Evolutionary conservation across 371 early-diverging fungal genomes (phyloP).

Genomic region (Mortierella sp.): DNA sequence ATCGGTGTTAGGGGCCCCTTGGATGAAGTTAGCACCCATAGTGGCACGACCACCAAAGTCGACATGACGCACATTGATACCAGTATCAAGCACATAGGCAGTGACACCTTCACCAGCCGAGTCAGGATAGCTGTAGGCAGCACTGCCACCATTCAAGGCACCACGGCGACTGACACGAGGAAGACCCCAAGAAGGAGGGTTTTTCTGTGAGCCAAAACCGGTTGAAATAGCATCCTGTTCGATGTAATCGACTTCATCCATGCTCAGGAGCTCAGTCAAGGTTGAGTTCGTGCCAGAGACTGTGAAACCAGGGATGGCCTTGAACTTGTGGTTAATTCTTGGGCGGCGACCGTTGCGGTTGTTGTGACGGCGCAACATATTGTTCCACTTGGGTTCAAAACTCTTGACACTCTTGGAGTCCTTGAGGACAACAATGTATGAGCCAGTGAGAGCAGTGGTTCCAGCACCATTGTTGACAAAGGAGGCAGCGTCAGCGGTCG

Average conservation of each 20-base stretch:
- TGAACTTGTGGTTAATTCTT: constrained; percentile 15
- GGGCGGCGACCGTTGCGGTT: constrained; percentile 6
- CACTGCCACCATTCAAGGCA: background rate
- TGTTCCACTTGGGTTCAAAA: constrained; percentile 16
- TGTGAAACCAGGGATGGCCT: constrained; percentile 3
- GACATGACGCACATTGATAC: constrained; percentile 72
- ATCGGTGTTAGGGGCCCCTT: constrained; percentile 36
- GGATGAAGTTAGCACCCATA: constrained; percentile 71
- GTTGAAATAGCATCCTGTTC: constrained; percentile 59
- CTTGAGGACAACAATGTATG: constrained; percentile 27
- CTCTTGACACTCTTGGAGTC: constrained; percentile 2
- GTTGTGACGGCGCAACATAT: constrained; percentile 12
- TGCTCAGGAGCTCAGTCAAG: constrained; percentile 22
- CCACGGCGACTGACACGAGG: constrained; percentile 61
- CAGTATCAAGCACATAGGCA: constrained; percentile 81
- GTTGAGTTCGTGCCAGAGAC: background rate
- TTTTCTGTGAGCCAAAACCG: constrained; percentile 34
- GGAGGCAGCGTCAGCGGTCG: background rate
- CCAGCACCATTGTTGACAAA: background rate
- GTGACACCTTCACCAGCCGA: constrained; percentile 69
- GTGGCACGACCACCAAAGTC: constrained; percentile 88
- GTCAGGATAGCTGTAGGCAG: constrained; percentile 58
- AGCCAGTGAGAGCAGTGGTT: constrained; percentile 3
- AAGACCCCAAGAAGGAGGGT: constrained; percentile 69
- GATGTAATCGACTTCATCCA: constrained; percentile 61